phyloP scores from a whole-genome alignment of 2,329 filamentous ascomycete genomes.

The Fusarium pseudonygamai region DNA sequence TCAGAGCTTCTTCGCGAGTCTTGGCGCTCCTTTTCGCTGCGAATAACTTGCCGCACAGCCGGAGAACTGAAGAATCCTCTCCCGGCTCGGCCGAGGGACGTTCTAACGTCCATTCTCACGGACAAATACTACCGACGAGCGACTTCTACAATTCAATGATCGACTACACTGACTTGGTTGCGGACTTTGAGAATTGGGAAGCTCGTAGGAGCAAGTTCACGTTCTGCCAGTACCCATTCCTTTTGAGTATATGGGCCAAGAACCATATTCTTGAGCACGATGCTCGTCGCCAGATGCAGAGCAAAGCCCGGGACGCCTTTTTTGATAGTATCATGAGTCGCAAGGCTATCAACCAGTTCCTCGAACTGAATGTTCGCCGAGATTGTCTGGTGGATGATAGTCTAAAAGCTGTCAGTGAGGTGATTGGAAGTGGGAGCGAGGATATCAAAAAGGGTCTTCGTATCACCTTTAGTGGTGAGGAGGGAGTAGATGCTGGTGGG shows the following conservation, averaged over 20 bases:
- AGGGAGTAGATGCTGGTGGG: constrained; percentile 90
- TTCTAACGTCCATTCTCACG: constrained; percentile 51
- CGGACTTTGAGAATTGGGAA: constrained; percentile 91
- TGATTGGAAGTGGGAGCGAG: constrained; percentile 80
- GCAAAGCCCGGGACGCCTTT: constrained; percentile 87
- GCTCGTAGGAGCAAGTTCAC: constrained; percentile 77
- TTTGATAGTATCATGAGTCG: constrained; percentile 87
- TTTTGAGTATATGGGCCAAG: constrained; percentile 91
- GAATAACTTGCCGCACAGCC: constrained; percentile 67
- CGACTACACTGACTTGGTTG: constrained; percentile 85
- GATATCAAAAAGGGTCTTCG: constrained; percentile 91
- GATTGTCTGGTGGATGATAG: constrained; percentile 92
- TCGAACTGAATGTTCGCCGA: constrained; percentile 79
- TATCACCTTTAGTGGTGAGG: constrained; percentile 87
- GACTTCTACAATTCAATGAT: constrained; percentile 89
- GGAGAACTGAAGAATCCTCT: constrained; percentile 45
- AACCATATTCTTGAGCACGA: constrained; percentile 91
- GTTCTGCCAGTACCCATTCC: constrained; percentile 92
- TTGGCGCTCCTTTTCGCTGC: constrained; percentile 85
- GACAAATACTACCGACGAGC: constrained; percentile 79
- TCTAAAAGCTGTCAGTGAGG: constrained; percentile 83
- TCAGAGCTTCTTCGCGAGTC: constrained; percentile 80
- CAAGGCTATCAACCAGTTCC: constrained; percentile 77
- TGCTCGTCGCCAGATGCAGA: constrained; percentile 87
- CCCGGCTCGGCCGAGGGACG: constrained; percentile 39